Percentiles rank a stretch among this genome's conserved stretches.
These are phyloP conservation scores for Hygrocybe coccinea DNA, from an alignment of 768 basidiomycete species.

Conservation along the genomic window DNA sequence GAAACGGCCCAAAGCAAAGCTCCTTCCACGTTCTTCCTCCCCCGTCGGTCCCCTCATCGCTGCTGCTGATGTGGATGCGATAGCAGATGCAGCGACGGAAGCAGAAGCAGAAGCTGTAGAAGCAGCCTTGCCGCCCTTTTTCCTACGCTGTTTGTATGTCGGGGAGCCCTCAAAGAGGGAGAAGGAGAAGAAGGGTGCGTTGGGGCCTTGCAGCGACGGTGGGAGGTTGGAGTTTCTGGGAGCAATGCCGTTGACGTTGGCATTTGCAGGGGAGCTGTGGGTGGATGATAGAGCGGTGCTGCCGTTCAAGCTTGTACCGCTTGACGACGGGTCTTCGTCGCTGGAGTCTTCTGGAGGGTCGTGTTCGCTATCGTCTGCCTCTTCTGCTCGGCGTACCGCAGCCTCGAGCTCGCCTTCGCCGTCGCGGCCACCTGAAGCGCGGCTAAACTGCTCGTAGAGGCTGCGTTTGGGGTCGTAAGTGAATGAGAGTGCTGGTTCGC, in stretches of 20 bases:
- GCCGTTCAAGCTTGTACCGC: background rate
- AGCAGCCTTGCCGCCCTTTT: conserved; percentile 44
- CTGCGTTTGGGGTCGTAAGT: conserved; percentile 81
- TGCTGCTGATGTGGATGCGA: conserved; percentile 7
- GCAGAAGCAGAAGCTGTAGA: conserved; percentile 10
- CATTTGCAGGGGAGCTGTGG: too few species aligned
- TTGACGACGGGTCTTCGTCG: background rate
- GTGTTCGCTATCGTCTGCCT: conserved; percentile 27
- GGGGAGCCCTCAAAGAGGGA: conserved; percentile 82
- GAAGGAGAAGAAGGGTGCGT: conserved; percentile 58
- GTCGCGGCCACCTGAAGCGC: conserved; percentile 37
- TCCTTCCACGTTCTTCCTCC: conserved; percentile 4
- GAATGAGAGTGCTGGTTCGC: conserved; percentile 87
- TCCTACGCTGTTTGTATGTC: conserved; percentile 83
- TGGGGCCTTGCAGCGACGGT: conserved; percentile 32
- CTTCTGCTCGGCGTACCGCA: conserved; percentile 30
- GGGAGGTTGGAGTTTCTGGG: background rate
- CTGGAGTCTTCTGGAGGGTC: conserved; percentile 4
- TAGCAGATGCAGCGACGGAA: background rate
- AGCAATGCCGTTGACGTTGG: too few species aligned
- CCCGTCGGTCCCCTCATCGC: background rate
- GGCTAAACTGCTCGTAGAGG: conserved; percentile 84
- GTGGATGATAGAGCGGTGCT: background rate
- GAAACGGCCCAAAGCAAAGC: conserved; percentile 22
- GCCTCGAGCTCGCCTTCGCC: conserved; percentile 39